A percentile compares a stretch with the other conserved stretches of the same genome.
Conservation (phyloP, 164 flowering plant genomes). For the Pachysandra terminalis region DNA sequence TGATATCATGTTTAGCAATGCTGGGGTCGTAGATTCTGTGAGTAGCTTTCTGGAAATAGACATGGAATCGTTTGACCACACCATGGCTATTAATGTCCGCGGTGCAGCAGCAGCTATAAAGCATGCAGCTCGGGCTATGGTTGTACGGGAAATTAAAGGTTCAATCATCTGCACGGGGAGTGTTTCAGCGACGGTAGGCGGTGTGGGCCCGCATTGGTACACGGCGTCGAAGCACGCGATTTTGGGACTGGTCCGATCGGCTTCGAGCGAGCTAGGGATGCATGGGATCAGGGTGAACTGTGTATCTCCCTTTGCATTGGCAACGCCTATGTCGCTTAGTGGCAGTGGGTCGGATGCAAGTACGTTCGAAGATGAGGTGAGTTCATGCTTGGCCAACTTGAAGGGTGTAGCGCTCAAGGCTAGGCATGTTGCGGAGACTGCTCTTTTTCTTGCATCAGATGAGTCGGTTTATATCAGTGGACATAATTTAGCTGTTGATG, state of each 20-base stretch:
- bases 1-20: no score
- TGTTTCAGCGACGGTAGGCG: constrained; percentile 52
- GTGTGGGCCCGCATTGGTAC: constrained; percentile 47
- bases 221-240: constrained; percentile 55
- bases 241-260: constrained; percentile 45
- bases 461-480: no score
- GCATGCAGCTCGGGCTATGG: no score
- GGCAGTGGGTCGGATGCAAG: background rate
- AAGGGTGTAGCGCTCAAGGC: constrained; percentile 58
- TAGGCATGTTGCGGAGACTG: constrained; percentile 64
- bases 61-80: constrained; percentile 37
- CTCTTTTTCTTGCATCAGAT: constrained; percentile 67
- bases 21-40: constrained; percentile 52
- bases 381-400: no score
- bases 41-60: constrained; percentile 50
- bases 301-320: constrained; percentile 7
- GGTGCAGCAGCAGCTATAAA: constrained; percentile 59
- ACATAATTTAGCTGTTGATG: no score
- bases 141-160: no score
- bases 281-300: constrained; percentile 42
- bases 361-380: background rate
- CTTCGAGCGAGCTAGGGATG: constrained; percentile 57
- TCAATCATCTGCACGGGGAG: constrained; percentile 72
- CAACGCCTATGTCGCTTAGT: background rate
- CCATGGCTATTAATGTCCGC: constrained; percentile 58